Evolutionary conservation across 345 rosid species (phyloP), one percentile per base, ranked within the genome.

Genomic region (Cardamine chenopodiifolia): DNA sequence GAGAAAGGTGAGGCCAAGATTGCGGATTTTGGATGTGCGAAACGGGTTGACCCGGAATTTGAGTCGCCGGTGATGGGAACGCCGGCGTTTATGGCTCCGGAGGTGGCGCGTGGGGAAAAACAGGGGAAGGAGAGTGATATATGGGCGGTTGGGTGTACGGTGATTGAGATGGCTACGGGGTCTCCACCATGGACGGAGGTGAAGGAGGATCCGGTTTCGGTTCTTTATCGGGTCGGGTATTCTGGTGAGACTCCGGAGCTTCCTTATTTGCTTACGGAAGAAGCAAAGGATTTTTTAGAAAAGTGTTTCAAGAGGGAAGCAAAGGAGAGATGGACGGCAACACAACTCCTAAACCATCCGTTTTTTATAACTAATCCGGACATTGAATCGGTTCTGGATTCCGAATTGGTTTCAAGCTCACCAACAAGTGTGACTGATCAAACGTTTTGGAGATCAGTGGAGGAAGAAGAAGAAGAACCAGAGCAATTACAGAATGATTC

Each of bases 61-160:
- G 71, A 71, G 26, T 63, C 20, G 1, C 5, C 34, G 19, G 76
- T 86, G 1, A 69, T 81, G 26, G 94, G 97, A 34, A 88, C 96
- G 14, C 96, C 94, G 60, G 84, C 79, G 76, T 92, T 87, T 71
- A 92, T 90, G 97, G 90, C 96, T 0, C 94, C 97, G 2, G 97
- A 92, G 83, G 90, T 79, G 80, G 96, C 96, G 65, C 90, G 94
- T 69, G 96, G 94, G 53, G 90, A 84, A 20, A 81, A 80, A 62
- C 96, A 90, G 73, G 88, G 96, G 81, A 50, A 48, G 5, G 75
- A 87, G 13, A 71, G 86, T 56, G 97, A 90, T 70, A 52, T 90
- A 31, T 90, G 97, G 96, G 83, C 87, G 4, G 57, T 86, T 13
- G 97, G 97, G n/a, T 92, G 97, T 78, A 86, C 94, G 28, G 63